Evolutionary conservation across 192 early-diverging fungal genomes (phyloP).

Genomic region (Backusella parvicylindrica): DNA sequence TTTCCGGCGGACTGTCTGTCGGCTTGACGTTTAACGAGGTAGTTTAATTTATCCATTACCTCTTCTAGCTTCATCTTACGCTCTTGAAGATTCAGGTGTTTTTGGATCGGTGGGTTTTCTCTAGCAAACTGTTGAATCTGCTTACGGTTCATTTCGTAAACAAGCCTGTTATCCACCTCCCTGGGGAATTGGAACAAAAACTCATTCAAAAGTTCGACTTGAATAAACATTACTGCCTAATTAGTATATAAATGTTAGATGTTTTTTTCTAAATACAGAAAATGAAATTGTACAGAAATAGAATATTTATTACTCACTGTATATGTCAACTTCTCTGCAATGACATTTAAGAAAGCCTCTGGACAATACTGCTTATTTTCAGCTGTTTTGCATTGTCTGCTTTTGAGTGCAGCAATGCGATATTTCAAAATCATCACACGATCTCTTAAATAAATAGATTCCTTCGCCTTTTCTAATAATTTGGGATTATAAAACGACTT

Average conservation of each 20-base stretch:
- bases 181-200: conserved; percentile 98
- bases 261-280: neutral
- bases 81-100: conserved; percentile 86
- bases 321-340: conserved; percentile 93
- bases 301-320: conserved; percentile 38
- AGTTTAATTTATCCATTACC: conserved; percentile 68
- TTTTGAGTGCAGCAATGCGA: conserved; percentile 77
- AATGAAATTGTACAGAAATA: neutral
- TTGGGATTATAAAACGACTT: conserved; percentile 69
- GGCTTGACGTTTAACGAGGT: conserved; percentile 51
- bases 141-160: conserved; percentile 77
- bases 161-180: conserved; percentile 89
- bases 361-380: conserved; percentile 92
- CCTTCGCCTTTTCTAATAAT: conserved; percentile 73
- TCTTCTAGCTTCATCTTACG: conserved; percentile 80
- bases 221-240: conserved; percentile 94
- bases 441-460: conserved; percentile 76
- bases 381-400: conserved; percentile 74
- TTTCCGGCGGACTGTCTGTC: conserved; percentile 37
- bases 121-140: conserved; percentile 86
- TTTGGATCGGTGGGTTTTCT: conserved; percentile 81
- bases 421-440: conserved; percentile 73
- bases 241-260: neutral
- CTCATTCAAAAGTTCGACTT: conserved; percentile 95
- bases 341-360: conserved; percentile 87